These are phyloP conservation scores for Colletotrichum sp. DNA, from an alignment of 2,329 filamentous ascomycete genomes.

Conservation along the genomic window DNA sequence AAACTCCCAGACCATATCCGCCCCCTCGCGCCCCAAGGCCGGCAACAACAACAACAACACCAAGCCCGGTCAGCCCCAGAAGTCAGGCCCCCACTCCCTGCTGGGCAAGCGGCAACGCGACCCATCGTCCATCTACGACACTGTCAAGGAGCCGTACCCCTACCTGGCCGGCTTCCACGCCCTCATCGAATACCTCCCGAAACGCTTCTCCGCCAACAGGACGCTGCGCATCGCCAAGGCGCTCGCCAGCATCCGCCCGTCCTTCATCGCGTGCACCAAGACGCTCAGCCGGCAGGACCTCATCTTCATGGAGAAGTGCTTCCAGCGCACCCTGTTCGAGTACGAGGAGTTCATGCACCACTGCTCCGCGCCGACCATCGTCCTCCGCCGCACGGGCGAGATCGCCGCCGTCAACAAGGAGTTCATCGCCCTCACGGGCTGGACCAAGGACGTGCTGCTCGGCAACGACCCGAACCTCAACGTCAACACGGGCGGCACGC, in stretches of 20 bases:
- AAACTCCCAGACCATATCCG: constrained; percentile 26
- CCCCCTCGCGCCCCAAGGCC: constrained; percentile 45
- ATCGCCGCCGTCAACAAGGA: constrained; percentile 96
- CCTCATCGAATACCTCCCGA: constrained; percentile 79
- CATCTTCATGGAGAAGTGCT: constrained; percentile 97
- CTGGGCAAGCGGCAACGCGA: constrained; percentile 70
- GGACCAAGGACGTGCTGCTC: constrained; percentile 87
- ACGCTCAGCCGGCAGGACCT: constrained; percentile 89
- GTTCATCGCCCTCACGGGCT: constrained; percentile 93
- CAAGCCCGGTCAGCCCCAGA: constrained; percentile 46
- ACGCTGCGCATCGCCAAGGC: constrained; percentile 85
- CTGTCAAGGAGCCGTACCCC: constrained; percentile 87
- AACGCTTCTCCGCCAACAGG: constrained; percentile 78
- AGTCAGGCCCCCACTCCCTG: constrained; percentile 51
- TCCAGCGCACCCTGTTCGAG: constrained; percentile 90
- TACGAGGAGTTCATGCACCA: constrained; percentile 92
- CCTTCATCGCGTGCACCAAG: constrained; percentile 89
- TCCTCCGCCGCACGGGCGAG: constrained; percentile 90
- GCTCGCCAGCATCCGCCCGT: constrained; percentile 86
- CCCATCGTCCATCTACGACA: constrained; percentile 85
- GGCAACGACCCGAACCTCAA: constrained; percentile 90
- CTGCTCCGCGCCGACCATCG: constrained; percentile 87
- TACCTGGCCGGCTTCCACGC: constrained; percentile 92
- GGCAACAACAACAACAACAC: background rate
- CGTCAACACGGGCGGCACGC: constrained; percentile 71